These are phyloP conservation scores for Fraxinus greggii DNA, from an alignment of 305 asterid species.

Conservation along the genomic window DNA sequence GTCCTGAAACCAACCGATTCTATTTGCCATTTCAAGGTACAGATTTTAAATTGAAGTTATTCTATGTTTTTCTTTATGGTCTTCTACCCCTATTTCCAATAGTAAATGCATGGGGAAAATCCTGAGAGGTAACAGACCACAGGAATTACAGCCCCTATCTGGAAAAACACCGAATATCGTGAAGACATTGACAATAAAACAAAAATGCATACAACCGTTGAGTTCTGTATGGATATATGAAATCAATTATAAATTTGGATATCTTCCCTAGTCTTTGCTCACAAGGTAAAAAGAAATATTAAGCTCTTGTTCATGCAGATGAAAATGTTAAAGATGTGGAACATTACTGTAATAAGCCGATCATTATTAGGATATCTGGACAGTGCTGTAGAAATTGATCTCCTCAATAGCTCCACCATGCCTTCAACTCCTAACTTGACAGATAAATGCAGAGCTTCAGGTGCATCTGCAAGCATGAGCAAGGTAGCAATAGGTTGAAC, in stretches of 20 bases:
- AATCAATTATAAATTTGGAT: conserved; percentile 7
- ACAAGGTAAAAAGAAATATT: conserved; percentile 13
- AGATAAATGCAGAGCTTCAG: conserved; percentile 92
- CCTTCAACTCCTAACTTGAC: conserved; percentile 95
- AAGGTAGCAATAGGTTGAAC: conserved; percentile 88
- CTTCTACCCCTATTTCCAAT: not conserved
- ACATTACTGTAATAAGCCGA: conserved; percentile 72
- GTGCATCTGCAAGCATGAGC: conserved; percentile 95
- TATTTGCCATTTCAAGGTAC: not conserved
- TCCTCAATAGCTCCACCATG: conserved; percentile 73
- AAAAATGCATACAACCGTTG: not conserved
- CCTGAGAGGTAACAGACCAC: not conserved
- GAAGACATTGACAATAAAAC: not conserved
- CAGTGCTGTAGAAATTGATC: conserved; percentile 77
- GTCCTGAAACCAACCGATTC: not conserved
- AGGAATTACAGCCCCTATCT: conserved; percentile 5
- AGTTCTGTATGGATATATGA: conserved; percentile 2
- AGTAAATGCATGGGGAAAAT: not conserved
- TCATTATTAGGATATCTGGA: conserved; percentile 88
- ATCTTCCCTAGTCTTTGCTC: conserved; percentile 18
- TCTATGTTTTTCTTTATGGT: not conserved
- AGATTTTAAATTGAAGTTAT: not conserved
- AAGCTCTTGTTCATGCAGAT: conserved; percentile 17
- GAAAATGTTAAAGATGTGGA: conserved; percentile 26
- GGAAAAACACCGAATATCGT: conserved; percentile 4